Base-by-base conservation (phyloP, 208 protist species). In the Trypanosoma conorhini region DNA sequence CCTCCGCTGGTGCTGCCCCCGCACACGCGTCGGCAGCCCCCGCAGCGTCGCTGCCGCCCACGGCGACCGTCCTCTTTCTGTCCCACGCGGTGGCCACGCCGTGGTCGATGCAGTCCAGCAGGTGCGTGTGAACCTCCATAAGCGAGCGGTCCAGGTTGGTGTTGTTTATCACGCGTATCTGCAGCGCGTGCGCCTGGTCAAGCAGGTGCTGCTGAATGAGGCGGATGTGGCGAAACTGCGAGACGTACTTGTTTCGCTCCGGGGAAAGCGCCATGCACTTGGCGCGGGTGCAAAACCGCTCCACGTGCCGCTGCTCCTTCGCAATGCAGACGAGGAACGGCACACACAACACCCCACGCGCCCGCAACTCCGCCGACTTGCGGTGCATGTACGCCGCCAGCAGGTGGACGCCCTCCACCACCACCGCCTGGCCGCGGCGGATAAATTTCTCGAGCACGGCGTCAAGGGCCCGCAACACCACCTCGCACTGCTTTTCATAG, bases 261-360 rank as follows among this genome's bases (percentile, higher is more conserved):
- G 92, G 80, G 42, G 89, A 83, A 8, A 98, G 72, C 1, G 87
- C 88, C 92, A 98, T 97, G 73, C 89, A 94, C 31, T 94, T 93
- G 22, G 91, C 79, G 38, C 96, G 86, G 38, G 96, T 83, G 46
- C 84, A 89, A 74, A 98, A 96, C 17, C 96, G 79, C 70, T 96
- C 86, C 40, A 86, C 77, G 72, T 98, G 96, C 61, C 88, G 85
- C 33, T 81, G 58, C 52, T 89, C 87, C 50, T 97, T 96, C 48
- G 72, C 81, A 65, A 98, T 97, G 48, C 77, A 89, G 48, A 98
- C 80, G 35, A 97, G 50, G 30, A 82, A 78, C 13, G 81, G 44
- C 24, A 82, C 48, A 63, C 83, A 92, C 22, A 74, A 50, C 17
- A 86, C 77, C 12, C 54, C 70, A 33, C 74, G 62, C 42, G 65